Evolutionary conservation across 2,329 filamentous ascomycete genomes (phyloP), one percentile per base, ranked within the genome.

Genomic region (Colletotrichum phormii): DNA sequence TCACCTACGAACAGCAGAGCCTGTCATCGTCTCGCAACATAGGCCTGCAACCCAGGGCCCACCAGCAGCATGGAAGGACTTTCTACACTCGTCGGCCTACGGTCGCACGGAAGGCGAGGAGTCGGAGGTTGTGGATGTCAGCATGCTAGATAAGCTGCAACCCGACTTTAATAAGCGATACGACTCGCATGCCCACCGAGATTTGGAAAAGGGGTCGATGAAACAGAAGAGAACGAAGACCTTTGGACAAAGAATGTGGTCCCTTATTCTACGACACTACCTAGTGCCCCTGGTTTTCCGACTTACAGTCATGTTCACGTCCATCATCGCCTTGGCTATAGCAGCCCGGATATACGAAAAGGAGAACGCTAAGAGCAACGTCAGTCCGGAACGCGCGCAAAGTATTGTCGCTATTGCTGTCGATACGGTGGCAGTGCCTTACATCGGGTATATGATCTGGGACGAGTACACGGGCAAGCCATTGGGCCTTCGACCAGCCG

Each of bases 381-480:
- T 79, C 13, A 80, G 79, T 35, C 83, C 86, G 2, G 91, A 94
- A 80, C 91, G 89, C 35, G 90, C 93, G 51, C 97, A 97, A 64
- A 93, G 95, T 8, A 89, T 95, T 72, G 95, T 98, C 84, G 96
- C 96, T 35, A 92, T 98, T 66, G 90, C 94, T 46, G 94, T 99
- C 51, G 96, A 98, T 82, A 91, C 93, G 7, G 89, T 98, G 15
- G 96, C 97, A 3, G 89, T 98, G 71, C 91, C 96, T 3, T 99
- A 98, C 83, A 93, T 97, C 67, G 85, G 94, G 61, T 98, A 98
- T 84, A 97, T 98, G 84, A 97, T 95, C 29, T 97, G 92, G 84
- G 97, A 99, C 80, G 97, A 99, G 84, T 98, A 98, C 83, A 97
- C 94, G 5, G 94, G 95, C 35, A 97, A 97, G 80, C 97, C 97